Evolutionary conservation across 805 yeast species (phyloP), one percentile per base, ranked within the genome.

Genomic region (Sugiyamaella floridensis): DNA sequence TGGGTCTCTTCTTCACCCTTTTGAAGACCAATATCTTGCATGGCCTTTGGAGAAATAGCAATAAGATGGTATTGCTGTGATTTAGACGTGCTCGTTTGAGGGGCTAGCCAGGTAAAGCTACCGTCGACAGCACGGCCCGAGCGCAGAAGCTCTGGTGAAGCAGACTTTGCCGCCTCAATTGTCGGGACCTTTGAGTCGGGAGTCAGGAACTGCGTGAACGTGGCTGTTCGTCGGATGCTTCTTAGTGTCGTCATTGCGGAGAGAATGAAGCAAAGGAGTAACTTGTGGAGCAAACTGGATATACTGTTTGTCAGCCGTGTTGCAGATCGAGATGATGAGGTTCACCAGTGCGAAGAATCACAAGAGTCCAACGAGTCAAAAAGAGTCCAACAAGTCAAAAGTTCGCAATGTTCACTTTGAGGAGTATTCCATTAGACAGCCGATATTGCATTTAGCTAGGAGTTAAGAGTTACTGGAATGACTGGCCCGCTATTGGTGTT

Each of bases 71-170:
- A 61, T 32, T 61, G 56, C 8, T 54, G 81, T 76, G 59, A 70
- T 9, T 14, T 14, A 7, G 16, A 28, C 18, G 34, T 16, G 37
- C 37, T 32, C 11, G 40, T 29, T 26, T 55, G 86, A 0, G 99
- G 98, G 1, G 76, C 59, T 0, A 85, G 76, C 76, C 80, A 92
- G 1, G 93, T 80, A 64, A 76, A 92, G 22, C 82, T 81, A 2
- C 96, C 95, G 1, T 72, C 62, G 11, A 82, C 71, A 4, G 66
- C 65, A 44, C 90, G 71, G 7, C 86, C 82, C 8, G 68, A 68
- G 49, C 81, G 76, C 47, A 81, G 69, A n/a, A 68, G 57, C 50
- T 71, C 64, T 44, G 65, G 52, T 18, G 58, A 50, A 1, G 67
- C 66, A 0, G 53, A 28, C 43, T 60, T 62, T 16, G 74, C 63